Evolutionary conservation across 495 filamentous ascomycete genomes (phyloP).

Genomic region (Talaromyces liani): DNA sequence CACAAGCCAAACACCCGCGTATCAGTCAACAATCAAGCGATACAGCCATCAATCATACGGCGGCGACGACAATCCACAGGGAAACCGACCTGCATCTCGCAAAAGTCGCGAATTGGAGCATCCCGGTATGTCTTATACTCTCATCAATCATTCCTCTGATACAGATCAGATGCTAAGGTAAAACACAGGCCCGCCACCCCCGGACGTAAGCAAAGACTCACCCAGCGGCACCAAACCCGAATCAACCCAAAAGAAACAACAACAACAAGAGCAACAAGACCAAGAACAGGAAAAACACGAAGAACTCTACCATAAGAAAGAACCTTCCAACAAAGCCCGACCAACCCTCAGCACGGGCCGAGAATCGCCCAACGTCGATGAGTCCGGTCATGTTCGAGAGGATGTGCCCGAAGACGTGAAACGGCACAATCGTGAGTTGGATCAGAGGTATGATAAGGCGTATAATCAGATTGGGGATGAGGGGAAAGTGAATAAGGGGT

Average conservation of each 20-base stretch:
- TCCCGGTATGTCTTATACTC: slow-evolving; percentile 12
- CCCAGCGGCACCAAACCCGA: neutral
- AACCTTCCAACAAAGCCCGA: slow-evolving; percentile 29
- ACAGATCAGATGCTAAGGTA: neutral
- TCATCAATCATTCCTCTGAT: neutral
- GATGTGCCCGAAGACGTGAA: slow-evolving; percentile 34
- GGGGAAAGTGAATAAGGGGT: slow-evolving; percentile 22
- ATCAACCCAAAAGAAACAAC: neutral
- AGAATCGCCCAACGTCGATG: slow-evolving; percentile 25
- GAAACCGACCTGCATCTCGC: slow-evolving; percentile 5
- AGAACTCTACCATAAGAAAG: neutral
- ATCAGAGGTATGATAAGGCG: slow-evolving; percentile 26
- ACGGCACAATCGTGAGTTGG: slow-evolving; percentile 30
- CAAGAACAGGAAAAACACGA: neutral
- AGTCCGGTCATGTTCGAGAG: slow-evolving; percentile 17
- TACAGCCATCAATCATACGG: slow-evolving; percentile 20
- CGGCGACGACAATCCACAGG: slow-evolving; percentile 11
- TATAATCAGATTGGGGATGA: slow-evolving; percentile 32
- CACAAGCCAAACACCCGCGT: neutral
- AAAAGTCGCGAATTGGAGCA: slow-evolving; percentile 19
- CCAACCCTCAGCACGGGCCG: slow-evolving; percentile 28
- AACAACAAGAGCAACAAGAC: neutral
- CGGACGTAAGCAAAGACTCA: slow-evolving; percentile 13
- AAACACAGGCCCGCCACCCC: slow-evolving; percentile 14
- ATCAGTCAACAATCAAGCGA: neutral